These are phyloP conservation scores for Schwanniomyces yamadae DNA, from an alignment of 805 yeast genomes.

Conservation along the genomic window DNA sequence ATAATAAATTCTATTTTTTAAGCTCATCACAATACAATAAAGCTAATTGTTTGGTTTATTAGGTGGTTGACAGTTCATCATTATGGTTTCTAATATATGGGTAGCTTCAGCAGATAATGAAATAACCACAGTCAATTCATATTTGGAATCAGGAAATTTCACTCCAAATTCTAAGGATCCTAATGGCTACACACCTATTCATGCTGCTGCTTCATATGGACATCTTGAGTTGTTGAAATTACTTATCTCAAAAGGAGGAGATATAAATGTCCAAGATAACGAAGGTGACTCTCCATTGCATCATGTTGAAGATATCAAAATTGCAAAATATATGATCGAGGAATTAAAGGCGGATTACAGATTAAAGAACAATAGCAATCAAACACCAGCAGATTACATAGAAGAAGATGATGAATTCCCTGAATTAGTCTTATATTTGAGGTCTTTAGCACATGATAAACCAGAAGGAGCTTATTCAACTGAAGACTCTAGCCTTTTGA, in stretches of 20 bases:
- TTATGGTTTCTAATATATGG: constrained; percentile 78
- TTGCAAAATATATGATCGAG: constrained; percentile 68
- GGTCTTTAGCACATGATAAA: constrained; percentile 36
- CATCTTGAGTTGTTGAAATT: constrained; percentile 64
- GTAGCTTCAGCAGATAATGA: constrained; percentile 90
- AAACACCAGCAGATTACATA: constrained; percentile 69
- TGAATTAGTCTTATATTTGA: constrained; percentile 67
- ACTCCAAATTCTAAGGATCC: constrained; percentile 79
- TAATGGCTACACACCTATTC: constrained; percentile 95
- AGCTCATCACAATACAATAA: constrained; percentile 1
- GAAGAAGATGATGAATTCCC: constrained; percentile 87
- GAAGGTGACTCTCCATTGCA: constrained; percentile 98
- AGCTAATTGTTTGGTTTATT: too few species aligned
- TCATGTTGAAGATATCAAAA: constrained; percentile 70
- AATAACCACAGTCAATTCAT: constrained; percentile 52
- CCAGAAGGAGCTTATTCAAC: constrained; percentile 11
- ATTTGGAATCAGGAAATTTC: constrained; percentile 49
- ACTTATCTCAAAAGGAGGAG: constrained; percentile 63
- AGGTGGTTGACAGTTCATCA: too few species aligned
- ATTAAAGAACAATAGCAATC: constrained; percentile 67
- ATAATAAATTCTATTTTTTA: neutral
- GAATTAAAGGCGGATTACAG: constrained; percentile 65
- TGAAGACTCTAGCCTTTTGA: constrained; percentile 17
- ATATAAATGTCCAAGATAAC: constrained; percentile 74
- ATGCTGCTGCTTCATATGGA: constrained; percentile 96